Base-by-base conservation (phyloP, 306 rosid species). In the Morella rubra region DNA sequence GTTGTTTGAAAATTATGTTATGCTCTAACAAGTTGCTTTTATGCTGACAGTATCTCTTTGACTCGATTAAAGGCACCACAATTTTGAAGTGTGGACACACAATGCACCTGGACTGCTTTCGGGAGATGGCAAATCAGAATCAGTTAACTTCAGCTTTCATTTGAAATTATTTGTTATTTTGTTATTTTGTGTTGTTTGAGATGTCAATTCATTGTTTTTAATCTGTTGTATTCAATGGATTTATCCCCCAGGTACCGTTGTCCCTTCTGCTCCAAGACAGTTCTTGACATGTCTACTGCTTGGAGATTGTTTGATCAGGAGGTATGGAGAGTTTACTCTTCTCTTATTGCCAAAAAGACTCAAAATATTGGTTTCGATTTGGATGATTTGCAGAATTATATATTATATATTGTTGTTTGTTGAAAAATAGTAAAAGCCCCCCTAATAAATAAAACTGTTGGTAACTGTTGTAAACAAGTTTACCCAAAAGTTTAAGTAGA, bases 71-170 rank as follows among this genome's bases (percentile, higher is more conserved):
- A 85, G 72, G 76, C 75, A 77, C 89, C 62, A 18, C 44, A 24
- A 79, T 91, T 64, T 80, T 91, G 87, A 62, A 24, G n/a, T 90
- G 97, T 54, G 97, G 95, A 65, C 97, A 91, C 86, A 82, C 97
- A 20, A 90, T 90, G 87, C 97, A 91, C 82, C 11, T 5, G 3
- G 91, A 88, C 11, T 91, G 97, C 82, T 88, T 41, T 45, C n/a
- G 3, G 1, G 84, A 81, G 65, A 91, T 89, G 97, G 68, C 44
- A 42, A 7, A 41, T 1, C 89, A 82, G 74, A 77, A 83, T 69
- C 91, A 88, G 97, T 89, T 80, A 81, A 75, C 44, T 69, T 72
- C 60, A 32, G n/a, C 32, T 69, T 65, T 13, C 65, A 69, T 60
- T 55, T 19, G 49, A 40, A 32, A 49, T 65, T 6, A 20, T 32